Evolutionary conservation across 306 rosid genomes (phyloP), one percentile per base, ranked within the genome.

Genomic region (Crotalaria pallida): DNA sequence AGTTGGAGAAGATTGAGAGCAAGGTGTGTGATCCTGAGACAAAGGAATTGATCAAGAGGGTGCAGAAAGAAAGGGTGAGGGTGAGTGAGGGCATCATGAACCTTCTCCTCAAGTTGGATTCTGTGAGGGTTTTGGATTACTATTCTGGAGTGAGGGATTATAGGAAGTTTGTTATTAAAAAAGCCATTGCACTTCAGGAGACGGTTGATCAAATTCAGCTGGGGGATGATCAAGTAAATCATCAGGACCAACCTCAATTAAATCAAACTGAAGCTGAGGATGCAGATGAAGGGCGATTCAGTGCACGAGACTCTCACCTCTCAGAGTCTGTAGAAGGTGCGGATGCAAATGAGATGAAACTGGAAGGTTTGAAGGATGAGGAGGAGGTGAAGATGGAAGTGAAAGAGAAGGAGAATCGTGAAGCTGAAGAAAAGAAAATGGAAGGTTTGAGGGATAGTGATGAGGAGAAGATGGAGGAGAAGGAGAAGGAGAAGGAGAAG

Each of bases 141-240:
- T 79, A 78, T 24, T 38, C 69, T 9, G 90, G 87, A 0, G 82
- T 92, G 26, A 86, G 96, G 77, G 89, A 74, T 2, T 75, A 77
- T 22, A 69, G 96, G 41, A 92, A 79, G 81, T 47, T 80, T 0
- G 81, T 83, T 41, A 82, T 88, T n/a, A 86, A 76, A 21, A 88
- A 71, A 64, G 85, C 86, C n/a, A 86, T 90, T 61, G 79, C 75
- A 0, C 72, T 88, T 75, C 96, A 86, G 69, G 98, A 92, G 43
- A 16, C 67, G 38, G 45, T 88, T 41, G 98, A 92, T 58, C 67
- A 71, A 3, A 52, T 83, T 58, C 67, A 68, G 3, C 48, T 81
- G 1, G 82, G 49, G 7, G 82, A 22, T 4, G n/a, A n/a, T n/a
- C n/a, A n/a, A n/a, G n/a, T 29, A 7, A 7, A 44, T 3, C 29